Base-by-base conservation (phyloP, 1,284 basidiomycete genomes). In the Heliocybe sulcata region DNA sequence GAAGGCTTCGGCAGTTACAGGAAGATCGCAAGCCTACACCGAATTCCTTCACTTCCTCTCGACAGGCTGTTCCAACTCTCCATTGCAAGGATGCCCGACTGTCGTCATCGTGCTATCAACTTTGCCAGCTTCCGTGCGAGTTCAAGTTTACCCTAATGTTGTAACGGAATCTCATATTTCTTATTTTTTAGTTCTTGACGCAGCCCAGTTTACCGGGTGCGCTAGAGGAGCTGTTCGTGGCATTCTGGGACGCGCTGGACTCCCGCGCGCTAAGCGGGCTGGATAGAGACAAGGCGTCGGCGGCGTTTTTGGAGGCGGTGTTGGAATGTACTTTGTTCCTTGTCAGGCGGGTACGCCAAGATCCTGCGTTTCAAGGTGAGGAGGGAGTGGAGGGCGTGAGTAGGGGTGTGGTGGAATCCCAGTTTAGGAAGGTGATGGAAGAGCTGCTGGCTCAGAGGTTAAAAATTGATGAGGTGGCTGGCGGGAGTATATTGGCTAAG, bases 91-190 rank as follows among this genome's bases (percentile, higher is more conserved):
- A 2, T 95, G 94, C 64, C 90, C 90, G 0, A 77, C 84, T 0
- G 74, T 94, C 27, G 70, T 94, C 9, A 72, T 95, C 35, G 77
- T 94, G 23, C 65, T 96, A 2, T 88, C 90, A 0, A 92, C 90
- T 0, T 81, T 96, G 25, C 90, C 92, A 4, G 64, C 74, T 2
- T 73, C 74, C 31, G 83, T 86, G 63, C 51, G 78, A 31, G 47
- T 49, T 22, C 27, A 8, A 8, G 8, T 49, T 69, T 29, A 51
- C 26, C 14, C 57, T 20, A 1, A n/a, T 19, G 12, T 20, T 54
- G 14, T 68, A 71, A 19, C 61, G 20, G n/a, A 11, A n/a, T 49
- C 20, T 52, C 2, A 57, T 23, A 9, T 6, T 11, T 1, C 8
- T 16, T 22, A 60, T 59, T 56, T 59, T 47, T 20, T n/a, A 49